Evolutionary conservation across 306 rosid genomes (phyloP).

Genomic region (Glycyrrhiza uralensis): DNA sequence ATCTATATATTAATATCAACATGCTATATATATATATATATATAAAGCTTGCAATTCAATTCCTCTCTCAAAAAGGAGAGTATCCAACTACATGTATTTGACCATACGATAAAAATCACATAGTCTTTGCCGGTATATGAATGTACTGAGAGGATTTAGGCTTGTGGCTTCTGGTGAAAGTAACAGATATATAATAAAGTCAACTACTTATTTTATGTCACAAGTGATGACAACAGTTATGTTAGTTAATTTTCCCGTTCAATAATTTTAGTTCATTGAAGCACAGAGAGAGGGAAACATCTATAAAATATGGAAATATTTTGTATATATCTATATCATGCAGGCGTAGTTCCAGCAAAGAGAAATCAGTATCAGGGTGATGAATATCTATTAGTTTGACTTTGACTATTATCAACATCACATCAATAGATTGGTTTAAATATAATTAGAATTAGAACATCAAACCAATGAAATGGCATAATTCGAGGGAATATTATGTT

Average conservation of each 20-base stretch:
- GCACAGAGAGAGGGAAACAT: too few relatives aligned
- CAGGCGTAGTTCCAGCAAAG: conserved; percentile 23
- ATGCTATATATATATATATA: too few relatives aligned
- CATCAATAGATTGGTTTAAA: not conserved
- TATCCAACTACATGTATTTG: not conserved
- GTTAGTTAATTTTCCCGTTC: not conserved
- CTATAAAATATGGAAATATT: not conserved
- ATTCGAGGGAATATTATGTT: not conserved
- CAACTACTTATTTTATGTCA: not conserved
- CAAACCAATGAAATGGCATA: conserved; percentile 21
- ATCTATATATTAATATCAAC: not conserved
- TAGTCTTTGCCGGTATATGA: not conserved
- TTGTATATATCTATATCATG: not conserved
- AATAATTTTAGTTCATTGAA: not conserved
- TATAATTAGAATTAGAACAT: too few relatives aligned
- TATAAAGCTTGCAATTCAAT: not conserved
- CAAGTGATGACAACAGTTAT: not conserved
- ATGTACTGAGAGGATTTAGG: not conserved
- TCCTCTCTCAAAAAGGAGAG: not conserved
- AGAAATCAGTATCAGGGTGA: not conserved
- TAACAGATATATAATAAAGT: not conserved
- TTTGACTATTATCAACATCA: not conserved
- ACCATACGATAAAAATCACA: not conserved
- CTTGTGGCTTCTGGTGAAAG: not conserved
- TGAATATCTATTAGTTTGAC: conserved; percentile 6